phyloP scores from a whole-genome alignment of 1,139 yeast genomes.

The Geotrichum europaeum region DNA sequence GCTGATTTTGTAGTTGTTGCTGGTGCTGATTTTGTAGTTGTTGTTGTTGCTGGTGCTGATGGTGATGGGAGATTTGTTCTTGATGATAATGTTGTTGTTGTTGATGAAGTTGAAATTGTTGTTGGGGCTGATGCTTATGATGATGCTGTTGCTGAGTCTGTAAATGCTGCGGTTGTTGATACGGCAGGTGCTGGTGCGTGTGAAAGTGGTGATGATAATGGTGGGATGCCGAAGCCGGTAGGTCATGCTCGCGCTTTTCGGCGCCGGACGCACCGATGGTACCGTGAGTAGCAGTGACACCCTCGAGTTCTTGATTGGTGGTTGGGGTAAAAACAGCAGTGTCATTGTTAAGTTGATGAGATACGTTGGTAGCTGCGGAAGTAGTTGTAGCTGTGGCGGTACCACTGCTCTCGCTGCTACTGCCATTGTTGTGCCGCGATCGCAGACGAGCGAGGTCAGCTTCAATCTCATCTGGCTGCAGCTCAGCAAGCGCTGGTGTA shows the following conservation, averaged over 20 bases:
- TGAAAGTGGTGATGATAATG: background rate
- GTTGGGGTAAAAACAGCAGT: background rate
- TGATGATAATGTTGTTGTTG: background rate
- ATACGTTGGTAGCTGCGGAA: background rate
- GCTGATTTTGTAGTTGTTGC: background rate
- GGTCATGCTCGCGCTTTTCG: background rate
- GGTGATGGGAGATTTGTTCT: background rate
- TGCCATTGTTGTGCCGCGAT: background rate
- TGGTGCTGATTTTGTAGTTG: background rate
- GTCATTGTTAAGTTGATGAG: background rate
- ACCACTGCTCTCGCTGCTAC: background rate
- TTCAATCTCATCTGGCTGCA: background rate
- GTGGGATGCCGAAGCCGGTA: background rate
- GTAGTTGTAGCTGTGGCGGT: background rate
- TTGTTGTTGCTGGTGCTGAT: background rate
- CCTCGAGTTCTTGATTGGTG: background rate
- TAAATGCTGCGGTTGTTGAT: background rate
- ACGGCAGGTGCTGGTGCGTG: background rate
- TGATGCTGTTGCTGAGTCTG: background rate
- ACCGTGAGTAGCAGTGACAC: background rate
- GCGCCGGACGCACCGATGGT: background rate
- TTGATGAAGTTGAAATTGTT: background rate
- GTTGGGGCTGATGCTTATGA: background rate
- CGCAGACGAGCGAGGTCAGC: conserved; percentile 1
- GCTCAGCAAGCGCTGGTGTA: background rate